Evolutionary conservation across 2,329 filamentous ascomycete species (phyloP), one percentile per base, ranked within the genome.

Genomic region (Ophiostoma australiae): DNA sequence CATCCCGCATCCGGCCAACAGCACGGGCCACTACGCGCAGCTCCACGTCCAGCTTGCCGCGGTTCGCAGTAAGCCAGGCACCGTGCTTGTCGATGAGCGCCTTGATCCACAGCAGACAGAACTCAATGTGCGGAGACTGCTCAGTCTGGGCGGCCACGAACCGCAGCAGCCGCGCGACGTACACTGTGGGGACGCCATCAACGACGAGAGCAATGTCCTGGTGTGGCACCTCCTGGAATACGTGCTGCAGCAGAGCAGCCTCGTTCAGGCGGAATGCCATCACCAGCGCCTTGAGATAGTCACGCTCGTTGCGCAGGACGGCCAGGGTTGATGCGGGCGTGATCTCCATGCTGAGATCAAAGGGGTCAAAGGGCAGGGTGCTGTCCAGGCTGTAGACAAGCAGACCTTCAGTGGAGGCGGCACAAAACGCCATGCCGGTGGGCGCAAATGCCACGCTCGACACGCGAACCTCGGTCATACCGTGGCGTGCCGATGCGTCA

Each of bases 181-280:
- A 99, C 37, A 97, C 91, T 0, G 87, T 85, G 0, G 95, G 95
- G 52, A 97, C 82, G 41, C 91, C 88, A 69, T 88, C 89, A 33
- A 97, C 91, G 0, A 97, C 89, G 10, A 97, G 87, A 0, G 86
- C 78, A 67, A 98, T 91, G 74, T 94, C 90, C 1, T 84, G 80
- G 61, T 90, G 84, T 0, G 95, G 94, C 33, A 94, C 90, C 1
- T 88, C 86, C 80, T 96, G 90, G 81, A 97, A 98, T 23, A 97
- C 92, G 70, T 89, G 89, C 76, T 91, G 91, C 73, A 97, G 88
- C 67, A 99, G 84, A 31, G 89, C 87, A 4, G 89, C 85, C 79
- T 97, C 92, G 81, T 97, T 97, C 72, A 99, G 89, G 6, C 96
- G 91, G 85, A 99, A 99, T 1, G 94, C 91, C 95, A 99, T 99